These are phyloP conservation scores for Punctularia strigosozonata DNA, from an alignment of 768 basidiomycete species.

Conservation along the genomic window DNA sequence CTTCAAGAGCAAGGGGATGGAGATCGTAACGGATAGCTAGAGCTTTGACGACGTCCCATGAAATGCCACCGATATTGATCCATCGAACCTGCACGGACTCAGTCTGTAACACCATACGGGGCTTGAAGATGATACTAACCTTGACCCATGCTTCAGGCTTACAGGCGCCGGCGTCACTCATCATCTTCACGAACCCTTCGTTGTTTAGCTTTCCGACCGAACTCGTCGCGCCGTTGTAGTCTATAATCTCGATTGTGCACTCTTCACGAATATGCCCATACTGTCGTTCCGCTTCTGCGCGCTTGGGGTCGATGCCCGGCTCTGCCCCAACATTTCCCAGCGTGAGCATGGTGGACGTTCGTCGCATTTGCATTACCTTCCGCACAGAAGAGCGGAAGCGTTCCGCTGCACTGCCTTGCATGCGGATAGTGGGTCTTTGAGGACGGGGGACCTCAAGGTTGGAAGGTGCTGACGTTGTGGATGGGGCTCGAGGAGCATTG, in stretches of 20 bases:
- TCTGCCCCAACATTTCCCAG: constrained; percentile 44
- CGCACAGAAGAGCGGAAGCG: constrained; percentile 43
- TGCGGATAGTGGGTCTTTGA: background rate
- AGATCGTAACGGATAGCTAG: constrained; percentile 56
- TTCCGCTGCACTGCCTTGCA: constrained; percentile 27
- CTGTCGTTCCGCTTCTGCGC: constrained; percentile 38
- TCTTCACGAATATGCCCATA: constrained; percentile 49
- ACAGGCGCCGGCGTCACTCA: constrained; percentile 32
- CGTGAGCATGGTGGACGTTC: constrained; percentile 28
- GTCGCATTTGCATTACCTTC: constrained; percentile 53
- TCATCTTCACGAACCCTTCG: constrained; percentile 43
- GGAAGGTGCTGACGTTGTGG: background rate
- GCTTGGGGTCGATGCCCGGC: constrained; percentile 60
- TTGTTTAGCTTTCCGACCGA: constrained; percentile 48
- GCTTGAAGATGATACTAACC: no score
- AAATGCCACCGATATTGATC: constrained; percentile 59
- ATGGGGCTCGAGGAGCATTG: background rate
- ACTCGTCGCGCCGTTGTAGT: constrained; percentile 49
- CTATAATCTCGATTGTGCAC: constrained; percentile 55
- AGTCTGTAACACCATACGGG: no score
- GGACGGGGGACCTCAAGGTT: background rate
- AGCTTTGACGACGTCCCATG: constrained; percentile 65
- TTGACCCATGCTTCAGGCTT: constrained; percentile 48
- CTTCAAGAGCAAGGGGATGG: constrained; percentile 64
- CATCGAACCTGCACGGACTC: no score